A percentile compares a stretch with the other conserved stretches of the same genome.
Conservation (phyloP, 371 early-diverging fungal genomes). For the Syncephalastrum sp. region DNA sequence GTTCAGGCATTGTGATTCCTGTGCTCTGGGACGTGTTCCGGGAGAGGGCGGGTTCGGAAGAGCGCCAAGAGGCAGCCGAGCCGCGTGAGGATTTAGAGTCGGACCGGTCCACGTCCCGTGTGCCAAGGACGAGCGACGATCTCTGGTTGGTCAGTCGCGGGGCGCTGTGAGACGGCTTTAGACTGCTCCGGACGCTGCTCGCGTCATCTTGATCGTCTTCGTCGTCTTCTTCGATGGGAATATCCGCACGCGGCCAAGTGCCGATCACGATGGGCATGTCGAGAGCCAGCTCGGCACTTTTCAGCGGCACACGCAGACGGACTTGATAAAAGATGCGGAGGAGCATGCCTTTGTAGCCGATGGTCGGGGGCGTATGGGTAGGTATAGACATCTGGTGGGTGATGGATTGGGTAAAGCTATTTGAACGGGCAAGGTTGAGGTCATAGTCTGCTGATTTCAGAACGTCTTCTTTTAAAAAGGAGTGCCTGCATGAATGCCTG, state of each 20-base stretch:
- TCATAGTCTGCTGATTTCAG: conserved; percentile 29
- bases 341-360: conserved; percentile 23
- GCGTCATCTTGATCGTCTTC: conserved; percentile 15
- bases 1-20: conserved; percentile 8
- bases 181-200: too few species aligned
- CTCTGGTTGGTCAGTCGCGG: too few species aligned
- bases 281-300: conserved; percentile 10
- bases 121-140: too few species aligned
- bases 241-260: conserved; percentile 36
- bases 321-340: conserved; percentile 35
- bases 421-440: conserved; percentile 37
- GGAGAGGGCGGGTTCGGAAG: conserved; percentile 23
- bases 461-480: conserved; percentile 23
- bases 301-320: conserved; percentile 18
- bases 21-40: conserved; percentile 22
- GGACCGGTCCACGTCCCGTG: conserved; percentile 22
- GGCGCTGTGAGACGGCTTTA: too few species aligned
- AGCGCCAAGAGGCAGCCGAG: conserved; percentile 31
- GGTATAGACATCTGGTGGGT: conserved; percentile 28
- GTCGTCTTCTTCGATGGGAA: conserved; percentile 44
- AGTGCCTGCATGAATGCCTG: conserved; percentile 12
- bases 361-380: conserved; percentile 35
- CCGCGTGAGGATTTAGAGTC: conserved; percentile 32
- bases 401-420: conserved; percentile 32
- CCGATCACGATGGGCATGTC: conserved; percentile 38